Percentiles rank a stretch among this genome's conserved stretches.
phyloP scores from a whole-genome alignment of 805 yeast species.

The Debaryomyces prosopidis region DNA sequence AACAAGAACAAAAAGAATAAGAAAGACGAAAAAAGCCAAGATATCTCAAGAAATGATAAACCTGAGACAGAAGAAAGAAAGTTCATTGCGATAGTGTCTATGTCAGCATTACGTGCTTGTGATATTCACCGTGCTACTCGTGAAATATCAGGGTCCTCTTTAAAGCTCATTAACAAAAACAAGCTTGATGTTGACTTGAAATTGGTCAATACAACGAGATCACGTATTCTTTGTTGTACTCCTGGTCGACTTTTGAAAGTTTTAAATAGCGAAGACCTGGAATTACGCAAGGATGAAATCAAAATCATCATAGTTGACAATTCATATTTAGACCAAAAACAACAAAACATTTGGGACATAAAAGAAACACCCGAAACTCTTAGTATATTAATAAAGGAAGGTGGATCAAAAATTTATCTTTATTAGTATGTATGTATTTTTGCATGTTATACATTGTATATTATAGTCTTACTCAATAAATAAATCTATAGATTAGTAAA shows the following conservation, averaged over 20 bases:
- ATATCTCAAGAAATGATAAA: constrained; percentile 5
- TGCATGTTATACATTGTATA: background rate
- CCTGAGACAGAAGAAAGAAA: constrained; percentile 30
- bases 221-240: constrained; percentile 61
- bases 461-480: background rate
- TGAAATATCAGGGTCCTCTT: constrained; percentile 50
- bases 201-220: constrained; percentile 40
- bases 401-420: constrained; percentile 52
- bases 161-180: constrained; percentile 76
- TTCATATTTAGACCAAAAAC: constrained; percentile 59
- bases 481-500: constrained; percentile 3
- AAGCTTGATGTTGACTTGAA: constrained; percentile 63
- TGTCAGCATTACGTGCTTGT: constrained; percentile 86
- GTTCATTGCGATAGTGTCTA: constrained; percentile 55
- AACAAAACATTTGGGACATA: constrained; percentile 60
- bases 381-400: constrained; percentile 35
- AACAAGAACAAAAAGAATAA: constrained; percentile 22
- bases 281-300: constrained; percentile 43
- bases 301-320: constrained; percentile 60
- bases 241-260: constrained; percentile 59
- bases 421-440: constrained; percentile 30
- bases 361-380: constrained; percentile 45
- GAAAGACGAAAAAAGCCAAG: constrained; percentile 6
- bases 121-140: constrained; percentile 70
- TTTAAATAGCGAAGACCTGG: constrained; percentile 42